Evolutionary conservation across 176 grass and related monocot species (phyloP).

Genomic region (Dactylis glomerata): DNA sequence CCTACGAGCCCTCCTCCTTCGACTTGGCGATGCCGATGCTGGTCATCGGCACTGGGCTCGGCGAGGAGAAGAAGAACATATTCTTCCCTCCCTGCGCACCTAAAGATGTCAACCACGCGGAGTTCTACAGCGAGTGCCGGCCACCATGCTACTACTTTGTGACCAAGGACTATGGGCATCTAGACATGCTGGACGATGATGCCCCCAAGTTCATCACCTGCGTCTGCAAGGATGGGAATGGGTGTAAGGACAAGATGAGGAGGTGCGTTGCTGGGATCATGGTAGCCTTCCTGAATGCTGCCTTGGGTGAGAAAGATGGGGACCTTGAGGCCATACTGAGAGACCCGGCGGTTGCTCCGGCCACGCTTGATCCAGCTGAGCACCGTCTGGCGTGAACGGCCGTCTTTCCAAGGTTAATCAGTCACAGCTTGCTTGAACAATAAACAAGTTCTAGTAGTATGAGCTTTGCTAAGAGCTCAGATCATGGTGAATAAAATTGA

Average conservation of each 20-base stretch:
- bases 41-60: slow-evolving; percentile 53
- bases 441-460: not conserved
- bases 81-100: slow-evolving; percentile 50
- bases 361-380: slow-evolving; percentile 38
- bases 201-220: slow-evolving; percentile 38
- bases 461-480: not conserved
- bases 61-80: slow-evolving; percentile 40
- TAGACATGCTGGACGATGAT: slow-evolving; percentile 54
- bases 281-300: slow-evolving; percentile 46
- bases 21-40: slow-evolving; percentile 27
- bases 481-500: not conserved
- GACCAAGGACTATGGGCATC: slow-evolving; percentile 51
- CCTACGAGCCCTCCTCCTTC: slow-evolving; percentile 42
- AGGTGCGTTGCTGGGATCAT: slow-evolving; percentile 41
- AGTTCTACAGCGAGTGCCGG: slow-evolving; percentile 57
- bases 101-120: slow-evolving; percentile 41
- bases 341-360: slow-evolving; percentile 35
- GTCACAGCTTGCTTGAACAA: not conserved
- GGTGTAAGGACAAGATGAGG: slow-evolving; percentile 51
- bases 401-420: not conserved
- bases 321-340: slow-evolving; percentile 40
- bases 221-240: slow-evolving; percentile 46
- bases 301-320: slow-evolving; percentile 7
- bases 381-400: not conserved
- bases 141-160: slow-evolving; percentile 56